Base-by-base conservation (phyloP, 441 rosid species). In the Capsella rubella region DNA sequence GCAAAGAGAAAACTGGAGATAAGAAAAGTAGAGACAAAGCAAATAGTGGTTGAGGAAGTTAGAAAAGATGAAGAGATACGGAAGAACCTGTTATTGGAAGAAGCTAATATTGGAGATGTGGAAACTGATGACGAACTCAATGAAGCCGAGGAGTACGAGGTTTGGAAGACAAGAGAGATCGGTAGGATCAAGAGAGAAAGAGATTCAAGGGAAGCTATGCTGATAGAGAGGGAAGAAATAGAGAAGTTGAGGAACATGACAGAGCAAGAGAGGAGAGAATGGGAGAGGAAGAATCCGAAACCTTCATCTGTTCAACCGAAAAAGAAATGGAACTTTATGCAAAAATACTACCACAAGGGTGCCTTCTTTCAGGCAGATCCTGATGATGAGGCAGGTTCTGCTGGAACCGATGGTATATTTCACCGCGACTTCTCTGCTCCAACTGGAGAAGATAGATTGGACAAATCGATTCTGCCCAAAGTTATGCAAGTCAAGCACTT, bases 401-500 rank as follows among this genome's bases (percentile, higher is more conserved):
- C 73, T 67, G 88, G 95, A 61, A 21, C 84, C 0, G 84, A 82
- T 69, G 29, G 71, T 12, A 87, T 94, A 46, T 73, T 73, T 49
- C 50, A 29, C 8, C 89, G 95, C 0, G 97, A 94, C 79, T 94
- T 82, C 89, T 94, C 98, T 73, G 85, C 90, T 10, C 98, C 98
- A 3, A 92, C 98, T 9, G 97, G 98, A 32, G 98, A 94, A 62
- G 98, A 94, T 84, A 91, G 75, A 76, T 79, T 93, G 96, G 88
- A 90, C 72, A 90, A 90, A 77, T 82, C 90, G 29, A 93, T 90
- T 55, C 81, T 91, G 73, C 98, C 96, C 0, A 90, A 90, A 79
- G 96, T 94, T 67, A 94, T 94, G 98, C 98, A 94, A 70, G 98
- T 91, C 73, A 91, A 94, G 77, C 92, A 94, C 86, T 94, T 94